Evolutionary conservation across 306 rosid genomes (phyloP).

Genomic region (Prunus fruticosa): DNA sequence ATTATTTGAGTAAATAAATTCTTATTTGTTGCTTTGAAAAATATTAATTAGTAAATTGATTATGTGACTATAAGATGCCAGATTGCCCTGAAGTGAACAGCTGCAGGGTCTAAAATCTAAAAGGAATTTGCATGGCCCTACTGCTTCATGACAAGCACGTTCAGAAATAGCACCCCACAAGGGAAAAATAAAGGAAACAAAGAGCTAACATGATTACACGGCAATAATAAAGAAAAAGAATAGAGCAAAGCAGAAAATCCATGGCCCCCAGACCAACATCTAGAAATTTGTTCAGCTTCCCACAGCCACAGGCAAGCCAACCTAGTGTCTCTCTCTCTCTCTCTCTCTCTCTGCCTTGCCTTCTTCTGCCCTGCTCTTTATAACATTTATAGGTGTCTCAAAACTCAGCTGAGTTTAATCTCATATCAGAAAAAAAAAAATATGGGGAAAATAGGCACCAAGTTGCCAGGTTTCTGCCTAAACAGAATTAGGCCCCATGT

Average conservation of each 20-base stretch:
- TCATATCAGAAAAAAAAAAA: constrained; percentile 2
- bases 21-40: not conserved
- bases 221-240: not conserved
- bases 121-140: constrained; percentile 43
- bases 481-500: constrained; percentile 87
- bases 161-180: constrained; percentile 49
- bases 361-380: constrained; percentile 9
- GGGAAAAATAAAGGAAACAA: constrained; percentile 27
- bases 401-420: constrained; percentile 6
- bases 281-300: constrained; percentile 30
- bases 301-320: too few relatives aligned
- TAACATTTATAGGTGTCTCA: constrained; percentile 34
- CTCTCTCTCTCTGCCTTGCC: too few relatives aligned
- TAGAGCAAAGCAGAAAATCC: constrained; percentile 35
- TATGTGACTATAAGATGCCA: constrained; percentile 9
- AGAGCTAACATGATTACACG: constrained; percentile 34
- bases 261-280: constrained; percentile 39
- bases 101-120: not conserved
- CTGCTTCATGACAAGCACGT: constrained; percentile 77
- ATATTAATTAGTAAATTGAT: not conserved
- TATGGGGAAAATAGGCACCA: constrained; percentile 84
- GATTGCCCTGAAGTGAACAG: constrained; percentile 2
- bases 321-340: not conserved
- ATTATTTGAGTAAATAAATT: not conserved
- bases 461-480: constrained; percentile 75